Evolutionary conservation across 768 basidiomycete genomes (phyloP).

Genomic region (Naematelia encephala): DNA sequence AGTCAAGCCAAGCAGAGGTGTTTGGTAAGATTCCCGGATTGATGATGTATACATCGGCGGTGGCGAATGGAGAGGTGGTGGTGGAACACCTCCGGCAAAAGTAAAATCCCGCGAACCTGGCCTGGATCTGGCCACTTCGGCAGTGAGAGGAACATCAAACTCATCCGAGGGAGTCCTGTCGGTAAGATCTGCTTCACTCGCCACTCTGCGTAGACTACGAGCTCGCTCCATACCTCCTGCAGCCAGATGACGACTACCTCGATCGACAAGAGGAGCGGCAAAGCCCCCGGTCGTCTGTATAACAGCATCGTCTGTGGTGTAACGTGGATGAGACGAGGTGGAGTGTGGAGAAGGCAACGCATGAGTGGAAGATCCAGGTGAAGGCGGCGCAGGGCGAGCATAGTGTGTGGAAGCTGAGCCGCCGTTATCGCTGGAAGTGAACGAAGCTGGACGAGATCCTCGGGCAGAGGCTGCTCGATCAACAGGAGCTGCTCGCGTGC

Average conservation of each 20-base stretch:
- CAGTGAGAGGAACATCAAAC: slow-evolving; percentile 29
- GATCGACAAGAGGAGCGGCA: slow-evolving; percentile 32
- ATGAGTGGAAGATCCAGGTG: slow-evolving; percentile 2
- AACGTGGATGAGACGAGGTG: slow-evolving; percentile 11
- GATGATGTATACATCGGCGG: slow-evolving; percentile 4
- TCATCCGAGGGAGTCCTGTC: slow-evolving; percentile 7
- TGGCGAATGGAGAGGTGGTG: slow-evolving; percentile 23
- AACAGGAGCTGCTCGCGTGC: slow-evolving; percentile 22
- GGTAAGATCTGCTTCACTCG: slow-evolving; percentile 42
- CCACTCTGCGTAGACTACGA: slow-evolving; percentile 35
- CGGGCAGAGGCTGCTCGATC: slow-evolving; percentile 14
- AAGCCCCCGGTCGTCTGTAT: slow-evolving; percentile 43
- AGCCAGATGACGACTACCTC: slow-evolving; percentile 37
- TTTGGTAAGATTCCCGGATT: not conserved
- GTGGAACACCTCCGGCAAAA: slow-evolving; percentile 38
- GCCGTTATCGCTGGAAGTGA: slow-evolving; percentile 19
- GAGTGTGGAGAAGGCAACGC: not conserved
- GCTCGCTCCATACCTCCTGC: slow-evolving; percentile 25
- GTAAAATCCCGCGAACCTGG: slow-evolving; percentile 42
- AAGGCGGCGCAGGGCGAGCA: slow-evolving; percentile 13
- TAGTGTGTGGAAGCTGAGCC: slow-evolving; percentile 37
- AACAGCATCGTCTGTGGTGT: slow-evolving; percentile 36
- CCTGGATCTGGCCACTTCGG: slow-evolving; percentile 21
- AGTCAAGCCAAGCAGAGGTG: not conserved
- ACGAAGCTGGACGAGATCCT: slow-evolving; percentile 15